Evolutionary conservation across 1,284 basidiomycete species (phyloP).

Genomic region (Rhodotorula mucilaginosa): DNA sequence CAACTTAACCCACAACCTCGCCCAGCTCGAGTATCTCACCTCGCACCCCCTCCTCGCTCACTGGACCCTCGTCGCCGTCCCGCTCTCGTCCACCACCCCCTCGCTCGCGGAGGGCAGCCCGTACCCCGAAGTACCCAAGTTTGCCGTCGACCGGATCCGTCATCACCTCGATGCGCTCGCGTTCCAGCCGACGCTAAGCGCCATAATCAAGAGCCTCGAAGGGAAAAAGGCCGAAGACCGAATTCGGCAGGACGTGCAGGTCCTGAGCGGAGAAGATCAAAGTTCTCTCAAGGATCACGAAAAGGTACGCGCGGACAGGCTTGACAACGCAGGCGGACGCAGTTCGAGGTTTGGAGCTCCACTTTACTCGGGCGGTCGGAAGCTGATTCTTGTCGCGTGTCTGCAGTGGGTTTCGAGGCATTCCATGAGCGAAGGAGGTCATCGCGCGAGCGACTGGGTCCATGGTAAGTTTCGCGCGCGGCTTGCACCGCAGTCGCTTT

Average conservation of each 20-base stretch:
- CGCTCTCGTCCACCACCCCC: neutral
- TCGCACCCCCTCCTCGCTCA: conserved; percentile 13
- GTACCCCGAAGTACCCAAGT: conserved; percentile 13
- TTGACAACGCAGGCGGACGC: too few species aligned
- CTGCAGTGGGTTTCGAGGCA: conserved; percentile 33
- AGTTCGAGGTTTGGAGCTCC: too few species aligned
- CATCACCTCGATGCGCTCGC: conserved; percentile 14
- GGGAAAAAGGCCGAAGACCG: conserved; percentile 1
- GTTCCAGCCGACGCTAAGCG: conserved; percentile 29
- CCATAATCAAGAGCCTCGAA: conserved; percentile 10
- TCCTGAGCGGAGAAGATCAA: conserved; percentile 36
- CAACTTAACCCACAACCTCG: neutral
- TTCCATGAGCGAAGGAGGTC: conserved; percentile 34
- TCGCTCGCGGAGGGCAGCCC: neutral
- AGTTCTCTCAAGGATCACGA: neutral
- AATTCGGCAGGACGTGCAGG: conserved; percentile 33
- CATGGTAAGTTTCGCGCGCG: conserved; percentile 5
- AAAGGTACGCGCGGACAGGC: conserved; percentile 5
- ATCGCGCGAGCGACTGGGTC: conserved; percentile 28
- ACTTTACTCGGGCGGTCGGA: too few species aligned
- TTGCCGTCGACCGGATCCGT: conserved; percentile 17
- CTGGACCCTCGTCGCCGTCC: conserved; percentile 13
- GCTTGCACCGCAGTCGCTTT: too few species aligned
- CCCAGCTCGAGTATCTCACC: conserved; percentile 18
- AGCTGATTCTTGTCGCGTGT: too few species aligned